Conservation (phyloP, 768 basidiomycete genomes). For the Mycena rosella region DNA sequence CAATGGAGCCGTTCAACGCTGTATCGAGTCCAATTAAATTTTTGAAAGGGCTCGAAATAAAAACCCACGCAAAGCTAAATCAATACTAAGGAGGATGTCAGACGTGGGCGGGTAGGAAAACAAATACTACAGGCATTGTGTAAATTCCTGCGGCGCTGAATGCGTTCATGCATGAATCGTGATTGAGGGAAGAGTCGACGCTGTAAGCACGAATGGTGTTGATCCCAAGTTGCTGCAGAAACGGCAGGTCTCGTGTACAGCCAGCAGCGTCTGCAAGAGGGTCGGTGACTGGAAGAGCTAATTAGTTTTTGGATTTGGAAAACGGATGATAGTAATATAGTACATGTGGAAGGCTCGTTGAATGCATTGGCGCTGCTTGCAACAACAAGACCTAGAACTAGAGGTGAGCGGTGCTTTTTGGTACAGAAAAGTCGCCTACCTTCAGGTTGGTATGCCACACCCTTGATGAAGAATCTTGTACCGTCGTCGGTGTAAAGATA, state of each 20-base stretch:
- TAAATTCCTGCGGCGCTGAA: conserved; percentile 74
- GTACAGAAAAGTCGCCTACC: conserved; percentile 50
- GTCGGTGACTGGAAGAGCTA: conserved; percentile 71
- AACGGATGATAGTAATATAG: neutral
- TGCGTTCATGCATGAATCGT: conserved; percentile 74
- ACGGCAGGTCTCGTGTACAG: conserved; percentile 73
- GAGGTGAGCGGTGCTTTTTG: neutral
- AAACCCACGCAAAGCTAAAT: conserved; percentile 72
- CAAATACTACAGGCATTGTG: conserved; percentile 69
- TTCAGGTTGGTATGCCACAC: conserved; percentile 87
- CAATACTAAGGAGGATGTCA: conserved; percentile 66
- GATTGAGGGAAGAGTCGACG: conserved; percentile 72
- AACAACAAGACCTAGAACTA: conserved; percentile 4
- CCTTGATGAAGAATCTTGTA: neutral
- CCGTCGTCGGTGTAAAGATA: conserved; percentile 5
- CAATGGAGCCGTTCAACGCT: conserved; percentile 74
- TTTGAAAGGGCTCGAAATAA: neutral
- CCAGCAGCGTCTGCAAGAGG: conserved; percentile 65
- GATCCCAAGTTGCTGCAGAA: conserved; percentile 68
- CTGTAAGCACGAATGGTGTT: conserved; percentile 76
- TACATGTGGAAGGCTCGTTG: conserved; percentile 44
- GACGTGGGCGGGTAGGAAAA: neutral
- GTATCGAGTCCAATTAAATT: neutral
- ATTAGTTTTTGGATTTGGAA: conserved; percentile 45
- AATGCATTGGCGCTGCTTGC: conserved; percentile 11